Evolutionary conservation across 2,329 filamentous ascomycete species (phyloP).

Genomic region (Ophiognomonia clavigignenti-juglandacearum): DNA sequence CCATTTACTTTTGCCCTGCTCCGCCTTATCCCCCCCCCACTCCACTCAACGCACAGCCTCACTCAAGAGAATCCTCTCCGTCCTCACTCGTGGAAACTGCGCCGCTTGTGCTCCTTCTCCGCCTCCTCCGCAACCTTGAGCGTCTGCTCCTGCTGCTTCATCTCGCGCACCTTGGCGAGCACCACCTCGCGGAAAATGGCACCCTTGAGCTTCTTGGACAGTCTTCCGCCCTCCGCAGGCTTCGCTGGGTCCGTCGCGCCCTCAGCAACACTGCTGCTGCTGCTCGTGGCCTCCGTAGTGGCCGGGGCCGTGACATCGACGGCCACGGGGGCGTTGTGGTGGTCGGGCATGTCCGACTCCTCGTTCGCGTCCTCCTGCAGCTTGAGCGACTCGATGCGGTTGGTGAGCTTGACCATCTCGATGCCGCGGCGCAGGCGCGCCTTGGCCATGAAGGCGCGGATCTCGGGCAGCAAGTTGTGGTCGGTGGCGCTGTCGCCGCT

Average conservation of each 20-base stretch:
- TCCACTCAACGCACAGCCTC: neutral
- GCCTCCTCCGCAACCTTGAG: slow-evolving; percentile 60
- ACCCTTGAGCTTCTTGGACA: slow-evolving; percentile 50
- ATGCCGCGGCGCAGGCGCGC: slow-evolving; percentile 89
- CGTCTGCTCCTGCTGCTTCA: slow-evolving; percentile 79
- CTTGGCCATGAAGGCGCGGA: slow-evolving; percentile 88
- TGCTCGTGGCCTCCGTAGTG: neutral
- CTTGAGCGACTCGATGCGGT: slow-evolving; percentile 91
- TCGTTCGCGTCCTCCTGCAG: slow-evolving; percentile 83
- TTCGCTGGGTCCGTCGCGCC: slow-evolving; percentile 19
- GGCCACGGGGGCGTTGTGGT: slow-evolving; percentile 55
- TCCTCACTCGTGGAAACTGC: slow-evolving; percentile 25
- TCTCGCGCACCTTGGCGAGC: slow-evolving; percentile 85
- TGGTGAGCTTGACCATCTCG: slow-evolving; percentile 91
- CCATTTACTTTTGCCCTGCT: no score
- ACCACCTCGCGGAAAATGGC: slow-evolving; percentile 94
- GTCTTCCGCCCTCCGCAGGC: slow-evolving; percentile 31
- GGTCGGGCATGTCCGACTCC: slow-evolving; percentile 66
- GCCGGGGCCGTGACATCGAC: slow-evolving; percentile 34
- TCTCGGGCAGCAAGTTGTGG: slow-evolving; percentile 95
- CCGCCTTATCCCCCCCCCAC: neutral
- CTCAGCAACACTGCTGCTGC: neutral
- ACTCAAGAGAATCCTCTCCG: slow-evolving; percentile 1
- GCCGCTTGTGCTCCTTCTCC: slow-evolving; percentile 42
- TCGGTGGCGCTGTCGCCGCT: slow-evolving; percentile 87